Base-by-base conservation (phyloP, 192 early-diverging fungal genomes). In the Gryganskiella cystojenkinii region DNA sequence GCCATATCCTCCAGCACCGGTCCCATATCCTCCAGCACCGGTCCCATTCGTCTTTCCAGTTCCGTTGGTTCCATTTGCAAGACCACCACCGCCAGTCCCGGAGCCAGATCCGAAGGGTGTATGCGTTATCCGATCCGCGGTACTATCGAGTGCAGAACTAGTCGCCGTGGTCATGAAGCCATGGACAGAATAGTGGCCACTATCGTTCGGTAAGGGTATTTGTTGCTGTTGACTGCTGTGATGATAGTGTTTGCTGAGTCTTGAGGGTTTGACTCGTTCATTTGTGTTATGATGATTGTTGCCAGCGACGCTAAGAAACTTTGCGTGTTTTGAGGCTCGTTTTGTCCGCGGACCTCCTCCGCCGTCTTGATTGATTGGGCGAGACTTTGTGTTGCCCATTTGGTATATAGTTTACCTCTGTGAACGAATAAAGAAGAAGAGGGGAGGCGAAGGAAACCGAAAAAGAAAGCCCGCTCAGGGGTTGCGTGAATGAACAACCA, bases 381-480 rank as follows among this genome's bases (percentile, higher is more conserved):
- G 73, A 31, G 73, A 76, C 31, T 76, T 76, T 30, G 73, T 27
- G 47, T 76, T 76, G 60, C 74, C 74, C 74, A 78, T 78, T 31
- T 51, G 15, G 33, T 45, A 31, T 22, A 7, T 56, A 14, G 30
- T 67, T 14, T 56, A 37, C 0, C 10, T 22, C 14, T 22, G 64
- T 4, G 13, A 30, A 47, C 13, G 19, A 20, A 15, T 43, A 24
- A 35, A 30, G 42, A 42, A 27, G 22, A 34, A 43, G 33, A 28
- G 42, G 28, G n/a, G 3, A 40, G 44, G 46, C 20, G 19, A 42
- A 50, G 33, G 46, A 37, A 30, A n/a, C 9, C 30, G 57, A 54
- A 24, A n/a, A 51, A 20, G 56, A 59, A 19, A 33, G 30, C 8
- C 20, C 25, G 22, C 33, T 24, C 13, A 40, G 56, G 17, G 52